Evolutionary conservation across 495 filamentous ascomycete genomes (phyloP), one percentile per base, ranked within the genome.

Genomic region (Neurospora sp.): DNA sequence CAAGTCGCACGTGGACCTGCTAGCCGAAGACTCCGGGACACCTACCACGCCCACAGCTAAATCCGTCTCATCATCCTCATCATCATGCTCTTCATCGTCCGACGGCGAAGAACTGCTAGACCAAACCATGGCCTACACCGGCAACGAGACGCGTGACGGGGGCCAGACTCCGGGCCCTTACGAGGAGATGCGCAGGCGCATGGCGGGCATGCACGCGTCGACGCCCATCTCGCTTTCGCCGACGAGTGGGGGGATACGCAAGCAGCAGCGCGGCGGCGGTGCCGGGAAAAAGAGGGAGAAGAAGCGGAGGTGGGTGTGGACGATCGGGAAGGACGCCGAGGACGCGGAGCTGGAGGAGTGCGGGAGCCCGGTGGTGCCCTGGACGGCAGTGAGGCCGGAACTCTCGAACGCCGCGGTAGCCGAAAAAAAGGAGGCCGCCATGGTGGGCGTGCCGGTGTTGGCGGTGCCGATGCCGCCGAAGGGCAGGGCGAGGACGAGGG

Each of bases 91-190:
- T 14, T 75, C 74, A 4, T 72, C 71, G 2, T 68, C 65, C 2
- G 76, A 76, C 40, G 61, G 71, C 7, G 82, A 84, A 7, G 76
- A 75, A 44, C 42, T 79, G 10, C 79, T 88, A 61, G 85, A 88
- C 73, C 73, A 84, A 31, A 79, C 83, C 39, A 83, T 86, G 81
- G 81, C 85, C 39, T 85, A 87, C 73, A 37, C 84, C 8, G 79
- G 79, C 48, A 81, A 83, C 65, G 83, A 87, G 68, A 86, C 83
- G 0, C 81, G 84, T 45, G 86, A 88, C 72, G 86, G 87, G 8
- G 87, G 86, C 2, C 82, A 86, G 76, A 88, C 86, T 0, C 86
- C 87, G 0, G 86, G 87, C 0, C 86, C 87, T 7, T 88, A 88
- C 41, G 87, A 88, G 75, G 86, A 88, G 72, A 87, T 87, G 85